Evolutionary conservation across 208 protist genomes (phyloP), one percentile per base, ranked within the genome.

Genomic region (Chromosphaera perkinsii): DNA sequence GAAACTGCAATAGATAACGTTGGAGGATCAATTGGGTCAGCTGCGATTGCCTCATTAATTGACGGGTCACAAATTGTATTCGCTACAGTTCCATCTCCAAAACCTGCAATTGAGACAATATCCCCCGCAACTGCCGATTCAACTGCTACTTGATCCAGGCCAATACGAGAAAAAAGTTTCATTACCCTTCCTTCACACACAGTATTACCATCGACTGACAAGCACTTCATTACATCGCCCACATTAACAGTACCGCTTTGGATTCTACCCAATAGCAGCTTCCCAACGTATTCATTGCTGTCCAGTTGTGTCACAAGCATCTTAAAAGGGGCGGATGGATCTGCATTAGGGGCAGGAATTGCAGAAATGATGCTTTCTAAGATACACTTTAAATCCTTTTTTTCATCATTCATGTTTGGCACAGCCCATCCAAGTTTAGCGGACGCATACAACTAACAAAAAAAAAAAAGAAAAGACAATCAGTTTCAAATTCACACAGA

Each of bases 251-350:
- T 77, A 36, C 92, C 92, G 31, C 86, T 83, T 51, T 85, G 89
- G 43, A 97, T 85, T 37, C 89, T 87, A 48, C 94, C 92, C 45
- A 92, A 90, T 0, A 91, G 83, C 26, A 94, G 85, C 63, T 92
- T 90, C 20, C 83, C 83, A 20, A 87, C 51, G 62, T 73, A 83
- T 24, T 64, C 39, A 69, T 96, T 87, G 32, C 86, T 80, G 51
- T 93, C 92, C 12, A 97, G 77, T 39, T 91, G 91, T 3, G 89
- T 89, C 7, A 96, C 90, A 14, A 95, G 82, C 92, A 97, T 95
- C 70, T 92, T 84, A 55, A 97, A 87, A 27, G 75, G 72, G 0
- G 17, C 24, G 14, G 35, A 26, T 12, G 47, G 73, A 32, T 81
- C 47, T 26, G 33, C 56, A 1, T 88, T 26, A 29, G 68, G 68